Evolutionary conservation across 495 filamentous ascomycete species (phyloP).

Genomic region (Trichoderma parareesei): DNA sequence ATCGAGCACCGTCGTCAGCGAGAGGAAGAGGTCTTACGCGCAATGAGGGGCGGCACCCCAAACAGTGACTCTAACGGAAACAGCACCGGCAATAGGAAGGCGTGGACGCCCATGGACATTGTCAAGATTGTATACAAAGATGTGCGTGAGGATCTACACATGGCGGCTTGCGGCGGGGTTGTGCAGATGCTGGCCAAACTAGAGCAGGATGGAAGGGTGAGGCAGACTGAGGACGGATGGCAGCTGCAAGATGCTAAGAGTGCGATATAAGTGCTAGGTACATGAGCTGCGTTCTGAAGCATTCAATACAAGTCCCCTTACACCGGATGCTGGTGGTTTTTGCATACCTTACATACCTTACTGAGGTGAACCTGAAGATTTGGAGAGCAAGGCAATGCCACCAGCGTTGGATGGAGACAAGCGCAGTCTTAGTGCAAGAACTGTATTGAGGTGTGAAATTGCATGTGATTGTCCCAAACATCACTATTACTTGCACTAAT

Average conservation of each 20-base stretch:
- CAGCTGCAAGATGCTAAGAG: constrained; percentile 35
- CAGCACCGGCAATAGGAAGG: constrained; percentile 1
- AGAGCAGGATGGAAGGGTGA: constrained; percentile 54
- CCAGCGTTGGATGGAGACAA: neutral
- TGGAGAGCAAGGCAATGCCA: neutral
- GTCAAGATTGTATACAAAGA: constrained; percentile 80
- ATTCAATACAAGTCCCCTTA: neutral
- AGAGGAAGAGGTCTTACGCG: constrained; percentile 61
- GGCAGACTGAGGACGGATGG: constrained; percentile 46
- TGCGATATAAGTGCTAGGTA: neutral
- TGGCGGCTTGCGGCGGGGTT: constrained; percentile 62
- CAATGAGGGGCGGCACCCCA: constrained; percentile 40
- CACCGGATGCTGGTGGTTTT: no score
- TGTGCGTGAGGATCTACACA: constrained; percentile 65
- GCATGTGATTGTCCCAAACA: neutral
- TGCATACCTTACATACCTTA: no score
- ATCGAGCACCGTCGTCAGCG: constrained; percentile 61
- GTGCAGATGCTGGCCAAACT: constrained; percentile 63
- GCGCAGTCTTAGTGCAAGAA: neutral
- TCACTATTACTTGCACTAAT: neutral
- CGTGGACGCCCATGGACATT: constrained; percentile 67
- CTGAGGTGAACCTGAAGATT: no score
- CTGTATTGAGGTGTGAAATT: neutral
- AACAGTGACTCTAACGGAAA: no score
- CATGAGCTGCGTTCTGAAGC: neutral